Conservation (phyloP, 1,284 basidiomycete genomes). For the Volvariella volvacea region DNA sequence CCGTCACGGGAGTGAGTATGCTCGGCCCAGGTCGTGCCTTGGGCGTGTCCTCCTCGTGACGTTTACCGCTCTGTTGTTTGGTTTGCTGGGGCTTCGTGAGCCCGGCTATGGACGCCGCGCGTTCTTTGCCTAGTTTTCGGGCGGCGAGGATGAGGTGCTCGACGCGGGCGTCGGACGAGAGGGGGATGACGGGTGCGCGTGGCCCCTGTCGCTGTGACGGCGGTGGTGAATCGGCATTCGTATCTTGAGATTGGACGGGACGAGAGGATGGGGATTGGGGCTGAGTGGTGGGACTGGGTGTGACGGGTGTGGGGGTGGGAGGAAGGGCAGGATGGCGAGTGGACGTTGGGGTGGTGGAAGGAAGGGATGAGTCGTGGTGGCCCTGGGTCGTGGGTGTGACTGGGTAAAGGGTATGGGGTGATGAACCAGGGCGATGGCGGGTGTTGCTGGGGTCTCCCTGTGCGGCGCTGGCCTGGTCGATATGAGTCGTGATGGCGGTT, state of each 20-base stretch:
- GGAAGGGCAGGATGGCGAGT: background rate
- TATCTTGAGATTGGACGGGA: background rate
- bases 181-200: conserved; percentile 7
- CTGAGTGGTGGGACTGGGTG: background rate
- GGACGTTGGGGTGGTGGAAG: too few relatives aligned
- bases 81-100: conserved; percentile 23
- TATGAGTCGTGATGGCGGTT: too few relatives aligned
- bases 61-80: conserved; percentile 21
- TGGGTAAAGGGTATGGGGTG: too few relatives aligned
- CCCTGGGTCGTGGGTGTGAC: too few relatives aligned
- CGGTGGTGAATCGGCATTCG: conserved; percentile 5
- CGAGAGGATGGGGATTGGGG: background rate
- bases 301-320: background rate
- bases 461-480: too few relatives aligned
- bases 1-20: too few relatives aligned
- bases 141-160: conserved; percentile 58
- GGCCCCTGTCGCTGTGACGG: background rate
- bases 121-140: conserved; percentile 46
- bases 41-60: conserved; percentile 13
- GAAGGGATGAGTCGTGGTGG: too few relatives aligned
- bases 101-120: conserved; percentile 40
- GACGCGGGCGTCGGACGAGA: conserved; percentile 48
- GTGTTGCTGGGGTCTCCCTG: too few relatives aligned
- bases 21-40: too few relatives aligned
- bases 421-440: too few relatives aligned